Evolutionary conservation across 176 grass and related monocot genomes (phyloP).

Genomic region (Hsuehochloa calcarea): DNA sequence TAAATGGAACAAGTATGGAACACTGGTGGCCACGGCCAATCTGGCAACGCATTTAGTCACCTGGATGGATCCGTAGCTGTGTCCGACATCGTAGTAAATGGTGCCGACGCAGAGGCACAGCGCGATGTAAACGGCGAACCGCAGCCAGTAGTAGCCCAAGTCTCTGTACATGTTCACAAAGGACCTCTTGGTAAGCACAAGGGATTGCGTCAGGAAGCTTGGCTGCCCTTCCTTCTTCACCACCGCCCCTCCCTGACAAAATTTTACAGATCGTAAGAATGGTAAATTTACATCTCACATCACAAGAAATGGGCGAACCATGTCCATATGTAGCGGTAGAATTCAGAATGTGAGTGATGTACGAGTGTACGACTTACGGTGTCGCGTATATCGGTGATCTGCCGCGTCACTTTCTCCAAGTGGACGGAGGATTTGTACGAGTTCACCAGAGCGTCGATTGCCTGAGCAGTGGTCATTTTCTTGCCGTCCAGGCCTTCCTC

Average conservation of each 20-base stretch:
- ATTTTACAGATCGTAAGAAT: neutral
- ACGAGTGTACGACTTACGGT: conserved; percentile 18
- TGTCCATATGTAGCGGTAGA: neutral
- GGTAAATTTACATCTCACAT: neutral
- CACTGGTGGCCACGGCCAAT: neutral
- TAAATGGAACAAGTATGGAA: neutral
- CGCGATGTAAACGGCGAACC: conserved; percentile 68
- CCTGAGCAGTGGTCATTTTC: conserved; percentile 40
- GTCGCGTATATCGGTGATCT: conserved; percentile 54
- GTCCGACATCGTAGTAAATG: conserved; percentile 63
- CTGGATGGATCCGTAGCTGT: conserved; percentile 75
- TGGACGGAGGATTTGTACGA: conserved; percentile 61
- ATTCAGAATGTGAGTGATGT: neutral
- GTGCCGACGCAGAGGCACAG: conserved; percentile 81
- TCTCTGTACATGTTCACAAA: conserved; percentile 98
- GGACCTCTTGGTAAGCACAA: conserved; percentile 80
- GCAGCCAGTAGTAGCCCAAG: conserved; percentile 90
- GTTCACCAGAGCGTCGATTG: conserved; percentile 50
- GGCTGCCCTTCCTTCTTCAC: conserved; percentile 62
- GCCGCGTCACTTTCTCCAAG: conserved; percentile 46
- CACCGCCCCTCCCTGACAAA: conserved; percentile 51
- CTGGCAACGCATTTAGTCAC: neutral
- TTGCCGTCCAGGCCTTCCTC: conserved; percentile 34
- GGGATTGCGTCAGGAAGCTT: conserved; percentile 61
- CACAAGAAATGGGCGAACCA: neutral